Evolutionary conservation across 805 yeast species (phyloP).

Genomic region (Alloascoidea africana): DNA sequence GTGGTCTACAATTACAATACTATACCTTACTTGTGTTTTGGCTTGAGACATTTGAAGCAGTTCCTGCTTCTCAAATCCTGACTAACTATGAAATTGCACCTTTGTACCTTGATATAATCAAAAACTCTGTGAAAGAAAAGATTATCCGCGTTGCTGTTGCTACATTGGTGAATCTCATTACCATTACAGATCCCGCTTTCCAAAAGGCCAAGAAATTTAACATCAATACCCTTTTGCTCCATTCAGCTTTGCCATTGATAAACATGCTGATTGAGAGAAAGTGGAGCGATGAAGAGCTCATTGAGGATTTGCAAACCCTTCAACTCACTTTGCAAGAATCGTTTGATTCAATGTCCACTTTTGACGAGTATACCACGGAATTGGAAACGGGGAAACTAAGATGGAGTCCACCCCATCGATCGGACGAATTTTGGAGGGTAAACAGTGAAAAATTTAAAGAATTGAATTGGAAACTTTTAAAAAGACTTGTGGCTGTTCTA

Average conservation of each 20-base stretch:
- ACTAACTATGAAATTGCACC: constrained; percentile 36
- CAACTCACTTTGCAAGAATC: constrained; percentile 50
- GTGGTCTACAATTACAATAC: constrained; percentile 73
- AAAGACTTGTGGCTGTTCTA: constrained; percentile 32
- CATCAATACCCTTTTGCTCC: constrained; percentile 55
- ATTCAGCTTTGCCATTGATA: constrained; percentile 57
- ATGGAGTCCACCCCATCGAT: constrained; percentile 89
- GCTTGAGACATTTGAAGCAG: constrained; percentile 66
- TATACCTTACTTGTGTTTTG: constrained; percentile 65
- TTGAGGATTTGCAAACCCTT: constrained; percentile 49
- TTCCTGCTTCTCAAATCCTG: constrained; percentile 30
- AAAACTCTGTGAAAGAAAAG: constrained; percentile 83
- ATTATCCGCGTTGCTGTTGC: constrained; percentile 75
- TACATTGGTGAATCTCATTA: constrained; percentile 46
- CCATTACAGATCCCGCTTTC: constrained; percentile 16
- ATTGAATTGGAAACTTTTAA: constrained; percentile 58
- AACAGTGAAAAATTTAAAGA: constrained; percentile 66
- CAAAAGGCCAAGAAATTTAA: constrained; percentile 29
- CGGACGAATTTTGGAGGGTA: constrained; percentile 81
- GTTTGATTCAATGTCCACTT: constrained; percentile 69
- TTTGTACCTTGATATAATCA: constrained; percentile 36
- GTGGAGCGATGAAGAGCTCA: constrained; percentile 89
- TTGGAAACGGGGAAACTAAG: constrained; percentile 60
- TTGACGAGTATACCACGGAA: constrained; percentile 85
- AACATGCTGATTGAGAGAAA: constrained; percentile 68